Base-by-base conservation (phyloP, 257 asterid species). In the Fraxinus quadrangulata region DNA sequence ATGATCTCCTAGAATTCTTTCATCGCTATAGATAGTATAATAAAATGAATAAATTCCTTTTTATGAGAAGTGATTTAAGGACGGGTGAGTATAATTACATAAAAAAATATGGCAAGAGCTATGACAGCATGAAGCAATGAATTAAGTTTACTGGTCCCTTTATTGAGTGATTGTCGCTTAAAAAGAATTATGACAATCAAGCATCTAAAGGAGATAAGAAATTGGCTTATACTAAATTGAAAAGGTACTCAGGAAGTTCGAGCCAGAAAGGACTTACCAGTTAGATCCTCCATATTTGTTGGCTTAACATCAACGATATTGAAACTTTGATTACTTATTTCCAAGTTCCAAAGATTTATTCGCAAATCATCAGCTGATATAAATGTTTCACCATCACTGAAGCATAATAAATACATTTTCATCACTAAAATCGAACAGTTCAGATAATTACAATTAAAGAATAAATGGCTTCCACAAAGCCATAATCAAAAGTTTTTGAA, bases 281-380 rank as follows among this genome's bases (percentile, higher is more conserved):
- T 92, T 80, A 92, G 88, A 85, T 92, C 97, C 88, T 92, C 97
- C 97, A 92, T 92, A 83, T 92, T 92, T 45, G 96, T 40, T 45
- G 97, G 97, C 86, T 92, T 92, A 73, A 92, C 96, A 86, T 92
- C 97, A 82, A 92, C 96, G 49, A 92, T 90, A 83, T 92, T 92
- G 86, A 90, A 92, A 88, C 97, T 92, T 83, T 92, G 97, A 83
- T 87, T 89, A 79, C 96, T 92, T 78, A 92, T 89, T 84, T 92
- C 95, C 88, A 92, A 86, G 88, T 92, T 92, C 97, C 97, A 92
- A 66, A 92, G 96, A 85, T 92, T 92, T 83, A 92, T 85, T 72
- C 96, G 89, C 54, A 92, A 89, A 84, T 92, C 97, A 84, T 92
- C 97, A 79, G 97, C 96, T 77, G 97, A 92, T 92, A 92, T 89